These are phyloP conservation scores for Syzygium aromaticum DNA, from an alignment of 345 rosid genomes.

Conservation along the genomic window DNA sequence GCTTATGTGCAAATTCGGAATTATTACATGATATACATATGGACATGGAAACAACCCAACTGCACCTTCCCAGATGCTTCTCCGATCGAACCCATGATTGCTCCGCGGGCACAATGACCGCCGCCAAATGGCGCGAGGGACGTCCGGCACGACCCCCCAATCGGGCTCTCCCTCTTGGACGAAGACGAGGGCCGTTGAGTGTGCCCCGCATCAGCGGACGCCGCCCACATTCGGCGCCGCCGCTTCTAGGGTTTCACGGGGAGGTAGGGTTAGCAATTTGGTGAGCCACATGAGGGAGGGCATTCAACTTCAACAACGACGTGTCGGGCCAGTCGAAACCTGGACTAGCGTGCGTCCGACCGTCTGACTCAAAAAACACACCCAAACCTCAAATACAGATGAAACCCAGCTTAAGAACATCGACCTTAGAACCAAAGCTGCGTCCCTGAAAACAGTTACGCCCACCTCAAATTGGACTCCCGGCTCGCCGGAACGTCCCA, in stretches of 20 bases:
- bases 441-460: neutral
- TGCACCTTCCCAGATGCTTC: slow-evolving; percentile 98
- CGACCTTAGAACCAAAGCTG: neutral
- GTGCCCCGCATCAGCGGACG: slow-evolving; percentile 41
- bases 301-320: neutral
- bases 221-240: slow-evolving; percentile 27
- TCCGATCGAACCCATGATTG: slow-evolving; percentile 85
- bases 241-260: slow-evolving; percentile 40
- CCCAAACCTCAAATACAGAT: neutral
- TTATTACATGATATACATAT: neutral
- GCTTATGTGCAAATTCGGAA: neutral
- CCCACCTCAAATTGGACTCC: too few relatives aligned
- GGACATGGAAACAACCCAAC: slow-evolving; percentile 49
- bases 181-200: slow-evolving; percentile 36
- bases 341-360: neutral
- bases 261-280: slow-evolving; percentile 33
- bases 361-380: neutral
- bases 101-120: slow-evolving; percentile 68
- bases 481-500: neutral
- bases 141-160: slow-evolving; percentile 59
- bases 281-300: neutral
- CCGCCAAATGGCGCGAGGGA: slow-evolving; percentile 65
- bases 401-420: neutral
- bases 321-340: neutral
- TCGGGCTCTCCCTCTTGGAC: slow-evolving; percentile 31